These are phyloP conservation scores for Aureobasidium sp. DNA, from an alignment of 2,329 filamentous ascomycete genomes.

Conservation along the genomic window DNA sequence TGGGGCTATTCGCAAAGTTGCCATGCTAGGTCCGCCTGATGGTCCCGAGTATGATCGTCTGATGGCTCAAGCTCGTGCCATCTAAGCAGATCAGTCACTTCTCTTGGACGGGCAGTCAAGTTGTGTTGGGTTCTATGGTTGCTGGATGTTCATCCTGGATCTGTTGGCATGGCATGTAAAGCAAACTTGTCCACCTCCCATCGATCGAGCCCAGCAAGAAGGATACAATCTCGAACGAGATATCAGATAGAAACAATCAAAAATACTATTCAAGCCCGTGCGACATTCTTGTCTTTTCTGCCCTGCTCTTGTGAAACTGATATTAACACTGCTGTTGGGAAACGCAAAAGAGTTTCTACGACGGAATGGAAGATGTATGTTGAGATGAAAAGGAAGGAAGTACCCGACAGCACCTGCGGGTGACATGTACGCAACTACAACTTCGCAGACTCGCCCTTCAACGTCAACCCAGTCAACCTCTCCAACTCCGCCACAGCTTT, in stretches of 20 bases:
- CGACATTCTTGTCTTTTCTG: not conserved
- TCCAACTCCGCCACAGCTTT: conserved; percentile 81
- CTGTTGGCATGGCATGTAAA: not conserved
- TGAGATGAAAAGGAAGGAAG: no score
- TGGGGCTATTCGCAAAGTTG: not conserved
- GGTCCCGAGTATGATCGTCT: not conserved
- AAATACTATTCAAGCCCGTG: not conserved
- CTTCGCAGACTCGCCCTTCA: conserved; percentile 27
- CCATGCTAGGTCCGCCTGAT: not conserved
- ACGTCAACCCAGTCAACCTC: conserved; percentile 56
- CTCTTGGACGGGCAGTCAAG: not conserved
- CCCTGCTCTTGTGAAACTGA: no score
- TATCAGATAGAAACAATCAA: not conserved
- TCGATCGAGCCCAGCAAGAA: not conserved
- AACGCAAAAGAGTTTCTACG: no score
- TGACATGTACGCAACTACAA: not conserved
- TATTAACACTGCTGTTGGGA: no score
- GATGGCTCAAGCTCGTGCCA: not conserved
- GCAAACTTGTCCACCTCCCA: not conserved
- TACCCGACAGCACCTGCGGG: no score
- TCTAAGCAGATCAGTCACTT: not conserved
- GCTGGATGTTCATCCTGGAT: not conserved
- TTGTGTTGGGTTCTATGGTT: not conserved
- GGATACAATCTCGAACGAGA: not conserved
- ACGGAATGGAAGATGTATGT: no score